Base-by-base conservation (phyloP, 2,329 filamentous ascomycete species). In the Fusarium hainanense region DNA sequence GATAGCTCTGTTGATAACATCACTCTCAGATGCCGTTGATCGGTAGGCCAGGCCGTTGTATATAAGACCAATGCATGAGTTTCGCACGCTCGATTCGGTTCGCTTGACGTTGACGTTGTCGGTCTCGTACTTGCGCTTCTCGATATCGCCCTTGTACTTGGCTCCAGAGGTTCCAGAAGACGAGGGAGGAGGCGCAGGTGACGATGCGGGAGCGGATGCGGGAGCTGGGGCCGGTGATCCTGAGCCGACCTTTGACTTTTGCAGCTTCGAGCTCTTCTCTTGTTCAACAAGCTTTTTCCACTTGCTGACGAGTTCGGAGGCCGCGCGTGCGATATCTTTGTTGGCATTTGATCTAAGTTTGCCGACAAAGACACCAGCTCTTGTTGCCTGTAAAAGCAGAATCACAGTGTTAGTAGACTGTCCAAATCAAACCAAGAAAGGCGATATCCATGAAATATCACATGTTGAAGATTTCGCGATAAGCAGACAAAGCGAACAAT, bases 341-440 rank as follows among this genome's bases (percentile, higher is more conserved):
- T 97, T 92, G 60, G 89, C 80, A 79, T 97, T 94, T 65, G 92
- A 82, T 56, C 89, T 86, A 52, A 91, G 88, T 79, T 94, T 95
- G 79, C 94, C 95, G 68, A 98, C 92, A 52, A 92, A 89, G 71
- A 97, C 91, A 74, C 96, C 96, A 54, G 97, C 95, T 74, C 92
- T 92, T n/a, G 95, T 98, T 43, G 92, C 86, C 89, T 91, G 65
- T 56, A 37, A 18, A 54, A 42, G 42, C 47, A 40, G 34, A 63
- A 52, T 57, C 64, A 46, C 42, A 28, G 25, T 27, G 44, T 73
- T 61, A 74, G 69, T 48, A 40, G 40, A 52, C 12, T 46, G 37
- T 49, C 40, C 63, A 49, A 18, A 11, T 43, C 27, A 16, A 52
- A 32, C 46, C 30, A 27, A 21, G 34, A 58, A 20, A 56, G 16